Evolutionary conservation across 805 yeast genomes (phyloP).

Genomic region (Isabelozyma pseudorhagii): DNA sequence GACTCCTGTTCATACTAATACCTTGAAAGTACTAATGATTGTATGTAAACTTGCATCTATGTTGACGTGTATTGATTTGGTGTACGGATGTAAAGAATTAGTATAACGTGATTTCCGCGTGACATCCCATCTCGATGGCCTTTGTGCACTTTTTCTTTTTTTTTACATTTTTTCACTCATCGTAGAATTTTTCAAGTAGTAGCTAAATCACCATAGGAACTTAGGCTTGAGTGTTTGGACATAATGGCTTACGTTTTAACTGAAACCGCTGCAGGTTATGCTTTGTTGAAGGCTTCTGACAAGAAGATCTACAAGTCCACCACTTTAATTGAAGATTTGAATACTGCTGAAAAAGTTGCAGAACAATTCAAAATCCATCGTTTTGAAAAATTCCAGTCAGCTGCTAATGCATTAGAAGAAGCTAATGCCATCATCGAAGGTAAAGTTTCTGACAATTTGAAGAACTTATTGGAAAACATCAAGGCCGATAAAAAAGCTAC

Average conservation of each 20-base stretch:
- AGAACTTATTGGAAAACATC: constrained; percentile 69
- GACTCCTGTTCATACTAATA: neutral
- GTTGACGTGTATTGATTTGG: neutral
- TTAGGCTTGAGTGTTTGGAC: constrained; percentile 47
- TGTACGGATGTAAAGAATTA: neutral
- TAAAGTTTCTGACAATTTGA: constrained; percentile 81
- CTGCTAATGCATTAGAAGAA: constrained; percentile 95
- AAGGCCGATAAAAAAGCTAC: constrained; percentile 81
- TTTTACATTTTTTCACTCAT: neutral
- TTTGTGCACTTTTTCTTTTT: neutral
- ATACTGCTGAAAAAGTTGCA: constrained; percentile 80
- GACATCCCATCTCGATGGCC: neutral
- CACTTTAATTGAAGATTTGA: constrained; percentile 68
- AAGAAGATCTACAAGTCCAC: constrained; percentile 91
- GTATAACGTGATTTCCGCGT: neutral
- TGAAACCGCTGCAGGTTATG: constrained; percentile 99
- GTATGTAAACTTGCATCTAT: neutral
- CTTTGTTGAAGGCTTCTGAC: constrained; percentile 94
- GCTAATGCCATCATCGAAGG: constrained; percentile 91
- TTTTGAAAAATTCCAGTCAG: constrained; percentile 90
- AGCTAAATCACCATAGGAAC: constrained; percentile 49
- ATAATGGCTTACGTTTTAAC: constrained; percentile 85
- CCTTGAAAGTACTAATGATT: neutral
- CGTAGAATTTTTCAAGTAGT: neutral
- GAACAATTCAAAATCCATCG: constrained; percentile 92